phyloP scores from a whole-genome alignment of 2,329 filamentous ascomycete species.

The Botrytis medusae region DNA sequence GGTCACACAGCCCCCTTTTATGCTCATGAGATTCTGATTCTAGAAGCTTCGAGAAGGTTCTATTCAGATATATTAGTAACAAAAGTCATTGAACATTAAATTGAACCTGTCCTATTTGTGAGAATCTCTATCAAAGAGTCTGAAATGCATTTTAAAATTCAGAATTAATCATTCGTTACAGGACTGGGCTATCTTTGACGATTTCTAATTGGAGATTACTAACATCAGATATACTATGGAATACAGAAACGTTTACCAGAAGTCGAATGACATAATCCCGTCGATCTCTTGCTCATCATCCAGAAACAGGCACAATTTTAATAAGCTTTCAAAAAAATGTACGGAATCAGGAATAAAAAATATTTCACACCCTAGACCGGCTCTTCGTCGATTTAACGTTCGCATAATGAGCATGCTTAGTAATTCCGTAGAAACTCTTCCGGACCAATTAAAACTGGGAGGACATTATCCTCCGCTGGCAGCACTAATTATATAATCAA shows the following conservation, averaged over 20 bases:
- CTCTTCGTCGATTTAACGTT: background rate
- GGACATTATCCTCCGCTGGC: background rate
- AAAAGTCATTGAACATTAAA: background rate
- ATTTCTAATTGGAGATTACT: background rate
- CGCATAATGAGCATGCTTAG: background rate
- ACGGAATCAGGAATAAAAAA: background rate
- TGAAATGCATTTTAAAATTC: background rate
- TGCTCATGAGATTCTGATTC: background rate
- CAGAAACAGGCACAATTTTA: background rate
- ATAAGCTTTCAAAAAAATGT: background rate
- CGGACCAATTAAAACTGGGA: background rate
- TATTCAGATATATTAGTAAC: background rate
- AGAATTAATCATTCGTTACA: background rate
- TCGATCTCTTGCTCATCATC: background rate
- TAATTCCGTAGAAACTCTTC: background rate
- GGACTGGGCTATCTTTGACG: background rate
- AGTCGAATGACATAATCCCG: background rate
- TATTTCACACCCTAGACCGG: background rate
- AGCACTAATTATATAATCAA: background rate
- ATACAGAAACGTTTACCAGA: background rate
- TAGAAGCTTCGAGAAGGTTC: background rate
- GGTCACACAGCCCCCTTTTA: background rate
- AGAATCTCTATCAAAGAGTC: background rate
- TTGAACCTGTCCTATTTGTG: background rate
- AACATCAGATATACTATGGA: background rate